Conservation (phyloP, 345 rosid species). For the Laguncularia racemosa region DNA sequence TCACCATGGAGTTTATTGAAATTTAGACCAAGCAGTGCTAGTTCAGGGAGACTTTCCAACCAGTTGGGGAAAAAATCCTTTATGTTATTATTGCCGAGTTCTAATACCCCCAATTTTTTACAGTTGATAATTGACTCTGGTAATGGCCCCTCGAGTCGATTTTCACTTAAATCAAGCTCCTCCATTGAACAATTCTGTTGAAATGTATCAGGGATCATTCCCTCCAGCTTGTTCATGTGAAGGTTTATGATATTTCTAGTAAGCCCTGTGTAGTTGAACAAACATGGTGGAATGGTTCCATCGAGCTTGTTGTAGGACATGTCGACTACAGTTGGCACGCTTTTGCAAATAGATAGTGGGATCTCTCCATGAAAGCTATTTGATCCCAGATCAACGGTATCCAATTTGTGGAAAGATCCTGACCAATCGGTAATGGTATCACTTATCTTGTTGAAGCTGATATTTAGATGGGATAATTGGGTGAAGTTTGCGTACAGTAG, state of each 20-base stretch:
- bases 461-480: not conserved
- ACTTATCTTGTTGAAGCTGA: slow-evolving; percentile 8
- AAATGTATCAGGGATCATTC: slow-evolving; percentile 10
- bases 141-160: slow-evolving; percentile 13
- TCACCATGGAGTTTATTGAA: slow-evolving; percentile 20
- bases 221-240: slow-evolving; percentile 10
- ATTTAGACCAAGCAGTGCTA: slow-evolving; percentile 18
- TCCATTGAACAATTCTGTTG: not conserved
- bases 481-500: slow-evolving; percentile 2
- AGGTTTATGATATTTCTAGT: slow-evolving; percentile 1
- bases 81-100: slow-evolving; percentile 20
- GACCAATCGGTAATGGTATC: slow-evolving; percentile 14
- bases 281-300: slow-evolving; percentile 20
- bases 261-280: slow-evolving; percentile 4
- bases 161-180: slow-evolving; percentile 12
- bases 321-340: not conserved
- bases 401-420: not conserved
- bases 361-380: slow-evolving; percentile 15
- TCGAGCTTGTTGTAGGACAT: slow-evolving; percentile 13
- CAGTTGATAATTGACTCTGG: slow-evolving; percentile 13
- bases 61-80: slow-evolving; percentile 19
- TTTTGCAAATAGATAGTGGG: slow-evolving; percentile 17
- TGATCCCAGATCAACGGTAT: not conserved
- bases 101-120: slow-evolving; percentile 10
- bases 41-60: slow-evolving; percentile 14